Base-by-base conservation (phyloP, 768 basidiomycete genomes). In the Mycena capillaripes region DNA sequence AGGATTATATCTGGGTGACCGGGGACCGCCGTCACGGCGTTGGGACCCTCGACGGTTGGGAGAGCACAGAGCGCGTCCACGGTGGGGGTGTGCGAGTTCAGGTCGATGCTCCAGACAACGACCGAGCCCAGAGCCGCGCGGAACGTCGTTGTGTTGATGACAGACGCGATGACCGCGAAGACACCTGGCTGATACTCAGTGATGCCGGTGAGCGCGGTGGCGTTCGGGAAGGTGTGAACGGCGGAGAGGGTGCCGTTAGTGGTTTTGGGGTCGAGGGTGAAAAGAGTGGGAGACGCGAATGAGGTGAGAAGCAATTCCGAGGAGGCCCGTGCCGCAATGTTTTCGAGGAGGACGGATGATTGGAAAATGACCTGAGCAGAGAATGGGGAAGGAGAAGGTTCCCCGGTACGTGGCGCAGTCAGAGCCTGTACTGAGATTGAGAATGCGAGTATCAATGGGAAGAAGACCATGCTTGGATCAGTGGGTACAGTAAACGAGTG, bases 101-200 rank as follows among this genome's bases (percentile, higher is more conserved):
- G 52, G 34, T 72, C 61, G 1, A 72, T n/a, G 46, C 61, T 58
- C 71, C 71, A 72, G 42, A 72, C 25, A 12, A 23, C 46, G 25
- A 44, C 46, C 0, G 71, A 58, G n/a, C 44, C 66, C n/a, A 32
- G 71, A 16, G 4, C 23, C 3, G 61, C 21, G 48, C 59, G 52
- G 36, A 56, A 34, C 2, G 30, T 58, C 2, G 71, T 72, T 9
- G 8, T 32, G 38, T 72, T 60, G 0, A 38, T 16, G 14, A 32
- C 12, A 2, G 61, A 59, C 5, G 64, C 57, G 8, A 50, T 42
- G 5, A 74, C 7, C 2, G 68, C 72, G 32, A 66, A 74, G 32
- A 70, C 58, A 8, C 56, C 68, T 3, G 68, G 68, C 3, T 19
- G 50, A 34, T 55, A 56, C 21, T 74, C 69, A 3, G 63, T 16